Percentiles rank a stretch among this genome's conserved stretches.
These are phyloP conservation scores for Pythium insidiosum DNA, from an alignment of 352 stramenopile genomes.

Conservation along the genomic window DNA sequence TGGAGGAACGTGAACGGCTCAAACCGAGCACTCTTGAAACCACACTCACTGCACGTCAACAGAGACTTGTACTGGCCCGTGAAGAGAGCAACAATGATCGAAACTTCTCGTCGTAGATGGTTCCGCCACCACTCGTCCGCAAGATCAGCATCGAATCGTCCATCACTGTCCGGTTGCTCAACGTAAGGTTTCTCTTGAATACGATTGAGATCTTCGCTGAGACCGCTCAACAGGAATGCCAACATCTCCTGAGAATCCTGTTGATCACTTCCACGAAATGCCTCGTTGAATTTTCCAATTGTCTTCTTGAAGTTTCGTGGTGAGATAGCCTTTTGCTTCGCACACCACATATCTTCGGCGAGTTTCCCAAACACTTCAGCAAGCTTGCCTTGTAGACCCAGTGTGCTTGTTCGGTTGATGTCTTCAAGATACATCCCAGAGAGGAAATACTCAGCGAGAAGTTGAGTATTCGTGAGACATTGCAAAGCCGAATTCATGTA, in stretches of 20 bases:
- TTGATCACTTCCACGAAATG: constrained; percentile 96
- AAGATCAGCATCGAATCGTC: constrained; percentile 95
- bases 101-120: constrained; percentile 96
- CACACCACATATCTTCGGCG: constrained; percentile 94
- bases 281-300: constrained; percentile 92
- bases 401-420: constrained; percentile 95
- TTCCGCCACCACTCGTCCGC: constrained; percentile 99
- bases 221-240: constrained; percentile 92
- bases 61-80: constrained; percentile 98
- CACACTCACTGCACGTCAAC: constrained; percentile 93
- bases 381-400: constrained; percentile 93
- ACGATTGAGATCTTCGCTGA: constrained; percentile 98
- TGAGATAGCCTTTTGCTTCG: constrained; percentile 90
- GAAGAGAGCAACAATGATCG: constrained; percentile 99
- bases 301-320: constrained; percentile 92
- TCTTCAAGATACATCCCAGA: constrained; percentile 88
- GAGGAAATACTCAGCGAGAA: constrained; percentile 96
- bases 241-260: constrained; percentile 98
- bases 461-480: constrained; percentile 93
- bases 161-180: constrained; percentile 96
- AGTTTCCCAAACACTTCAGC: constrained; percentile 94
- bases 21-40: constrained; percentile 91
- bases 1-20: constrained; percentile 91
- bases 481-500: constrained; percentile 94
- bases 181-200: constrained; percentile 96